phyloP scores from a whole-genome alignment of 306 rosid species.

The Ormosia emarginata region DNA sequence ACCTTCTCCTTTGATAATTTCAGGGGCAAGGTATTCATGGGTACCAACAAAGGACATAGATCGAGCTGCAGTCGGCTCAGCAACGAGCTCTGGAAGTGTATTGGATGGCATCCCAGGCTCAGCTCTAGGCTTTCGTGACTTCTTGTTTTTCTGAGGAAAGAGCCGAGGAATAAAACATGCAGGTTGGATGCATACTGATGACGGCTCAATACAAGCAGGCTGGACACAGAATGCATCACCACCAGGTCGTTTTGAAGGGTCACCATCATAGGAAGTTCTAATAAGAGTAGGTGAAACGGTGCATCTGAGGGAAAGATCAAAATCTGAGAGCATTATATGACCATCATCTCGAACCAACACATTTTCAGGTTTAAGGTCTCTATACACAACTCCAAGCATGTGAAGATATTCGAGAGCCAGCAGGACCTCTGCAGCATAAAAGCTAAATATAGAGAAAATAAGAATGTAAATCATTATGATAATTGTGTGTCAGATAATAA shows the following conservation, averaged over 20 bases:
- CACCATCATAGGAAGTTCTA: slow-evolving; percentile 60
- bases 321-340: slow-evolving; percentile 98
- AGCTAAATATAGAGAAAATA: slow-evolving; percentile 48
- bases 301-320: slow-evolving; percentile 94
- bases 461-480: neutral
- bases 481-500: neutral
- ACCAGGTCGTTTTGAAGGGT: slow-evolving; percentile 76
- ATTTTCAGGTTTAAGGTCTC: slow-evolving; percentile 97
- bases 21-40: slow-evolving; percentile 97
- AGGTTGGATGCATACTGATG: slow-evolving; percentile 92
- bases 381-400: slow-evolving; percentile 98
- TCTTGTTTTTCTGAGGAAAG: slow-evolving; percentile 87
- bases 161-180: slow-evolving; percentile 84
- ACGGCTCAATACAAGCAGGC: slow-evolving; percentile 91
- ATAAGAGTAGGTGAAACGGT: slow-evolving; percentile 84
- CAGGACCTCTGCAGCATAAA: slow-evolving; percentile 97
- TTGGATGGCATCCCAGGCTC: slow-evolving; percentile 61
- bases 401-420: slow-evolving; percentile 97
- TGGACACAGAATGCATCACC: slow-evolving; percentile 91
- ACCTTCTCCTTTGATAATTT: slow-evolving; percentile 95
- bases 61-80: slow-evolving; percentile 92
- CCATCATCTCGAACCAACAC: slow-evolving; percentile 98
- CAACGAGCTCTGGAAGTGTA: slow-evolving; percentile 95
- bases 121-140: slow-evolving; percentile 54
- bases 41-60: slow-evolving; percentile 99